Evolutionary conservation across 352 stramenopile genomes (phyloP).

Genomic region (Globisporangium splendens): DNA sequence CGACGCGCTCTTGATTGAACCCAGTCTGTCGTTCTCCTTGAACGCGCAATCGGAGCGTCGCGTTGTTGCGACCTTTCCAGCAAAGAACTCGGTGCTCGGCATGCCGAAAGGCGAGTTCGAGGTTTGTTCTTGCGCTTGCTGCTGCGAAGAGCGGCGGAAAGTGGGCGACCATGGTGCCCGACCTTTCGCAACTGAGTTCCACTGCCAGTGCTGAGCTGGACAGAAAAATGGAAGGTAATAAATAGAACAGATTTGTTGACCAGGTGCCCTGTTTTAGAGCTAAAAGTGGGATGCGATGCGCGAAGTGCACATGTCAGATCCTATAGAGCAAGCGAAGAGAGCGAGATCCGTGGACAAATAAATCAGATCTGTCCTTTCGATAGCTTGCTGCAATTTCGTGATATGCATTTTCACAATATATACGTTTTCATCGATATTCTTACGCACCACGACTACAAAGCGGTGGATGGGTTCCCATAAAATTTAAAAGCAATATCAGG

Average conservation of each 20-base stretch:
- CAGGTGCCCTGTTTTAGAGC: neutral
- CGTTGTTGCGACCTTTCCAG: neutral
- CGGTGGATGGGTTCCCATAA: neutral
- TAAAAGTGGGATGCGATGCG: neutral
- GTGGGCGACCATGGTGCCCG: no score
- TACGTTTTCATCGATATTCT: neutral
- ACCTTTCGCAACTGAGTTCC: no score
- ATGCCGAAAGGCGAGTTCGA: neutral
- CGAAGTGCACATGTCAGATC: neutral
- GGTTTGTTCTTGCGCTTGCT: neutral
- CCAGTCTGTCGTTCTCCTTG: neutral
- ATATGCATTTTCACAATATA: neutral
- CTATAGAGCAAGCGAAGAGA: neutral
- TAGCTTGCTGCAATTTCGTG: neutral
- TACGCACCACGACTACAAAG: no score
- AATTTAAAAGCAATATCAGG: neutral
- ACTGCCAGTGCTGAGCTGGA: no score
- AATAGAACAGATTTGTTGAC: neutral
- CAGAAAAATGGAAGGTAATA: neutral
- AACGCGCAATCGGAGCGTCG: conserved; percentile 4
- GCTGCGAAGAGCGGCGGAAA: neutral
- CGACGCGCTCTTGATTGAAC: no score
- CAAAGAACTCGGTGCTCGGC: neutral
- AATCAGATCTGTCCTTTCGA: neutral
- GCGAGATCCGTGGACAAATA: neutral